A percentile compares a stretch with the other conserved stretches of the same genome.
These are phyloP conservation scores for Kodamaea laetipori DNA, from an alignment of 805 yeast species.

Conservation along the genomic window DNA sequence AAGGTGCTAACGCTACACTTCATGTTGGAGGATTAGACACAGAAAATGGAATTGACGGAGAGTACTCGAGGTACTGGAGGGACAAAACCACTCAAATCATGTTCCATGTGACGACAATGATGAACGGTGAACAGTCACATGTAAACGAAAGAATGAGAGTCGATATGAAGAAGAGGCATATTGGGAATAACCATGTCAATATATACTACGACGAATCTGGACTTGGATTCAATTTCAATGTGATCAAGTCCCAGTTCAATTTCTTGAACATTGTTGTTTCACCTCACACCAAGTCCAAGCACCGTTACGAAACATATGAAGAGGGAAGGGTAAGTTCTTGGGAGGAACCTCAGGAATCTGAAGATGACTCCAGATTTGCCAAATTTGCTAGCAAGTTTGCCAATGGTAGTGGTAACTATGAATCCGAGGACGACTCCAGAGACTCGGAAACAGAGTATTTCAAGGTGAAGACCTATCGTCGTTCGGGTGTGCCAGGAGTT, in stretches of 20 bases:
- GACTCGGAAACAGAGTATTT: conserved; percentile 35
- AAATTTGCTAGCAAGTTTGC: conserved; percentile 4
- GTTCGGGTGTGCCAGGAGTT: conserved; percentile 73
- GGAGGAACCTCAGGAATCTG: not conserved
- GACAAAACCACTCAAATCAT: conserved; percentile 71
- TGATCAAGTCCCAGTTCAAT: conserved; percentile 76
- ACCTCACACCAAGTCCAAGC: conserved; percentile 47
- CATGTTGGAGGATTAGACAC: conserved; percentile 81
- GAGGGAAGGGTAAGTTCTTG: not conserved
- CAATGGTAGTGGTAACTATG: not conserved
- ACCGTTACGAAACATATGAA: conserved; percentile 7
- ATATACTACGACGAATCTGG: conserved; percentile 78
- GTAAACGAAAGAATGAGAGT: conserved; percentile 20
- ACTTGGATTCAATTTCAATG: conserved; percentile 64
- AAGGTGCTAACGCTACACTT: conserved; percentile 48
- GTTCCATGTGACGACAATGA: conserved; percentile 79
- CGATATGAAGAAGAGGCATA: conserved; percentile 74
- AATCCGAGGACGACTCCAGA: conserved; percentile 1
- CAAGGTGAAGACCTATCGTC: conserved; percentile 64
- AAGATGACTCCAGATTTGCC: not conserved
- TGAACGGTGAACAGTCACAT: conserved; percentile 58
- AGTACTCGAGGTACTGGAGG: conserved; percentile 70
- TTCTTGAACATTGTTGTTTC: conserved; percentile 77
- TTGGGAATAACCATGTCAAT: conserved; percentile 83
- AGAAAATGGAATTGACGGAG: conserved; percentile 70